Conservation (phyloP, 495 filamentous ascomycete genomes). For the Pseudevernia furfuracea region DNA sequence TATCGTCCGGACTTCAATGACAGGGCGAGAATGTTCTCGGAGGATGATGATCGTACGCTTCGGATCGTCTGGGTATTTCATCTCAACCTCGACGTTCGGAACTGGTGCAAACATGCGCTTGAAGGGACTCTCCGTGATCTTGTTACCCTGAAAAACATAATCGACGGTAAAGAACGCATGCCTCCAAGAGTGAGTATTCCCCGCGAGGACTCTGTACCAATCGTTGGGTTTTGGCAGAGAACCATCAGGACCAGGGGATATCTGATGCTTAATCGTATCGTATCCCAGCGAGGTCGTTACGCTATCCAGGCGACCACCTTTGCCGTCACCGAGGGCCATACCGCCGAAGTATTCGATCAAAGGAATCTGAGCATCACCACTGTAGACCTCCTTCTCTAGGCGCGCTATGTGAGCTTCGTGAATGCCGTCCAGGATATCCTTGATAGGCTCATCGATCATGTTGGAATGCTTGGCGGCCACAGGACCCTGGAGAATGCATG, state of each 20-base stretch:
- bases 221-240: constrained; percentile 65
- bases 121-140: constrained; percentile 92
- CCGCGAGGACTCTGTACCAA: constrained; percentile 81
- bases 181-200: constrained; percentile 73
- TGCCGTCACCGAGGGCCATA: constrained; percentile 39
- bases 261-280: constrained; percentile 67
- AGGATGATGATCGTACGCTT: constrained; percentile 71
- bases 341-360: constrained; percentile 91
- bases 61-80: constrained; percentile 64
- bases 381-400: constrained; percentile 72
- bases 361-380: constrained; percentile 63
- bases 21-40: constrained; percentile 53
- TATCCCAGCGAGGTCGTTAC: constrained; percentile 66
- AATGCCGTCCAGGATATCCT: neutral
- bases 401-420: constrained; percentile 50
- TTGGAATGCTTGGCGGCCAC: constrained; percentile 34
- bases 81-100: constrained; percentile 76
- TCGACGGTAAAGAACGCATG: constrained; percentile 89
- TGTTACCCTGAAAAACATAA: constrained; percentile 84
- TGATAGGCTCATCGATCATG: constrained; percentile 16
- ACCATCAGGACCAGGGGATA: constrained; percentile 60
- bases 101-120: constrained; percentile 78
- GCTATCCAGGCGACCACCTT: constrained; percentile 63
- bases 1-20: constrained; percentile 67
- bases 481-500: constrained; percentile 38